These are phyloP conservation scores for Claviceps pazoutovae DNA, from an alignment of 2,329 filamentous ascomycete species.

Conservation along the genomic window DNA sequence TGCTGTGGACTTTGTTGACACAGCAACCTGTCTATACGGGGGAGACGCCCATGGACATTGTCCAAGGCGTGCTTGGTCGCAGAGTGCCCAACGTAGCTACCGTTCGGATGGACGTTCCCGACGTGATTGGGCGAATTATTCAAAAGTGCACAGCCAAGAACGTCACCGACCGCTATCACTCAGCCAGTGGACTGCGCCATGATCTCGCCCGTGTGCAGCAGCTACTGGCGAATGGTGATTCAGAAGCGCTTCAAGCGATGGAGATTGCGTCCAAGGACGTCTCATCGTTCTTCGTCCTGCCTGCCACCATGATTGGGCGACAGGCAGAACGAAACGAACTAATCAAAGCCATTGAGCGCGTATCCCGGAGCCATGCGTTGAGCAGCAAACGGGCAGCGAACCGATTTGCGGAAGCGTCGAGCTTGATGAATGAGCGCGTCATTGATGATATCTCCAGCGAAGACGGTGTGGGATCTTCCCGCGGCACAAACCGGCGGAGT, in stretches of 20 bases:
- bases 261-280: constrained; percentile 72
- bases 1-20: constrained; percentile 78
- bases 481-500: constrained; percentile 34
- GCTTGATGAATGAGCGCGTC: constrained; percentile 34
- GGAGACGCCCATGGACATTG: constrained; percentile 70
- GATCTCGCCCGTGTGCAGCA: constrained; percentile 65
- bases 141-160: constrained; percentile 87
- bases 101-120: constrained; percentile 69
- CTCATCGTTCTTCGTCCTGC: constrained; percentile 83
- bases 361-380: constrained; percentile 49
- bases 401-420: constrained; percentile 40
- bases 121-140: constrained; percentile 68
- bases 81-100: constrained; percentile 64
- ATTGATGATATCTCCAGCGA: constrained; percentile 45
- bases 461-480: constrained; percentile 39
- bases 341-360: constrained; percentile 60
- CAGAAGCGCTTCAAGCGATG: constrained; percentile 56
- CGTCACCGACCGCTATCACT: constrained; percentile 79
- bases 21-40: constrained; percentile 71
- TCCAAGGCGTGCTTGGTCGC: constrained; percentile 74
- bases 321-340: constrained; percentile 57
- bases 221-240: constrained; percentile 62
- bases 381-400: constrained; percentile 27
- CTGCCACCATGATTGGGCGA: constrained; percentile 67
- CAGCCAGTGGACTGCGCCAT: constrained; percentile 69